Evolutionary conservation across 2,329 filamentous ascomycete species (phyloP).

Genomic region (Coniochaeta hoffmannii): DNA sequence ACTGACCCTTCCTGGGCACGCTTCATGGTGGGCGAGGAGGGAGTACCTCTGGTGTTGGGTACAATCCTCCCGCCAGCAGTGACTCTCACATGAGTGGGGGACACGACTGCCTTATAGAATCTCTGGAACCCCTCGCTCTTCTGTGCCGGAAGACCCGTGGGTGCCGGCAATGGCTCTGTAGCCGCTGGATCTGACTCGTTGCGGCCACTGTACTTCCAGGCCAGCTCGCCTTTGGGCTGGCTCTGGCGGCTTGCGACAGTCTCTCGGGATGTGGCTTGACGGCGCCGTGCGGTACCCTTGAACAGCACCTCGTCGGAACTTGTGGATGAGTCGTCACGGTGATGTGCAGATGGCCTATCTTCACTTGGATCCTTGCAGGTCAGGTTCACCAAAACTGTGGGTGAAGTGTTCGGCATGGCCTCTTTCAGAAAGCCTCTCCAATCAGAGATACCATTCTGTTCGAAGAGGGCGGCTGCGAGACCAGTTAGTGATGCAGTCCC

Average conservation of each 20-base stretch:
- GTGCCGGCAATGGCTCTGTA: constrained; percentile 44
- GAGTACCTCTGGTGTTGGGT: constrained; percentile 50
- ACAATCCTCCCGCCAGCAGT: constrained; percentile 62
- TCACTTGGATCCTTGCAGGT: neutral
- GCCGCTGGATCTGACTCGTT: constrained; percentile 33
- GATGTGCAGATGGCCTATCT: neutral
- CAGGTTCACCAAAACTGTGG: constrained; percentile 8
- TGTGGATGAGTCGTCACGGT: constrained; percentile 21
- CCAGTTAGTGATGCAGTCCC: neutral
- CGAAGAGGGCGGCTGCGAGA: neutral
- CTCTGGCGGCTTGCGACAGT: neutral
- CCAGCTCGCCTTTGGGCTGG: constrained; percentile 9
- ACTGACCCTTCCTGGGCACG: constrained; percentile 32
- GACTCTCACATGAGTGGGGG: constrained; percentile 59
- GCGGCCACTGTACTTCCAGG: constrained; percentile 38
- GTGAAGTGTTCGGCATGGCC: constrained; percentile 4
- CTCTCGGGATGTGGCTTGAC: neutral
- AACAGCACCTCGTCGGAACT: constrained; percentile 29
- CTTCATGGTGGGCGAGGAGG: constrained; percentile 48
- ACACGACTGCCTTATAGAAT: constrained; percentile 62
- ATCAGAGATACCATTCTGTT: neutral
- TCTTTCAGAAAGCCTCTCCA: neutral
- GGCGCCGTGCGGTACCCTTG: constrained; percentile 20
- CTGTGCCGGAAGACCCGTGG: constrained; percentile 44
- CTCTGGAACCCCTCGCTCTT: constrained; percentile 58